These are phyloP conservation scores for Tetrapyrgos nigripes DNA, from an alignment of 1,284 basidiomycete genomes.

Conservation along the genomic window DNA sequence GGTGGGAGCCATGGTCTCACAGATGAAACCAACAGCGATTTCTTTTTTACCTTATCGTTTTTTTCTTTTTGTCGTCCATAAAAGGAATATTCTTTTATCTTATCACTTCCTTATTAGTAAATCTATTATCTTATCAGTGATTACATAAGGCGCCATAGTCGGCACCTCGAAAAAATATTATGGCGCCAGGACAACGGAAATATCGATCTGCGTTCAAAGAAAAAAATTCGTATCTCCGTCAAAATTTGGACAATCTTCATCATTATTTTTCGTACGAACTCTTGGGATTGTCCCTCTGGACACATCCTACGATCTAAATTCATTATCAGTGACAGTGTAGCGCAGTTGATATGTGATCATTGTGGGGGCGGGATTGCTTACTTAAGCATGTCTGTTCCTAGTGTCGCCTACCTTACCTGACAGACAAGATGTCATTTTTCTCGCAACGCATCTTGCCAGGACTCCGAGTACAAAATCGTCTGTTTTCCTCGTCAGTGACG, in stretches of 20 bases:
- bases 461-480: too few relatives aligned
- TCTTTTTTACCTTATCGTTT: background rate
- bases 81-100: background rate
- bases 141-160: background rate
- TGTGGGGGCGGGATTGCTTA: background rate
- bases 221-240: background rate
- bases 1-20: background rate
- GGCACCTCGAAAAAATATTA: background rate
- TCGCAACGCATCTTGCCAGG: too few relatives aligned
- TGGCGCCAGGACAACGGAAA: background rate
- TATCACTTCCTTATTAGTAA: background rate
- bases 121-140: background rate
- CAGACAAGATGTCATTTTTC: too few relatives aligned
- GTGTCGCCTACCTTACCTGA: background rate
- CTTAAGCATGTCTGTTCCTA: background rate
- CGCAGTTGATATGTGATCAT: background rate
- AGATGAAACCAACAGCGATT: background rate
- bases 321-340: background rate
- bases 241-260: background rate
- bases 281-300: background rate
- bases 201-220: background rate
- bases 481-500: too few relatives aligned
- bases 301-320: background rate
- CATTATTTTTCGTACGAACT: background rate
- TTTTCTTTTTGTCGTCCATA: background rate